Base-by-base conservation (phyloP, 1,284 basidiomycete genomes). In the Wolfiporia cocos region DNA sequence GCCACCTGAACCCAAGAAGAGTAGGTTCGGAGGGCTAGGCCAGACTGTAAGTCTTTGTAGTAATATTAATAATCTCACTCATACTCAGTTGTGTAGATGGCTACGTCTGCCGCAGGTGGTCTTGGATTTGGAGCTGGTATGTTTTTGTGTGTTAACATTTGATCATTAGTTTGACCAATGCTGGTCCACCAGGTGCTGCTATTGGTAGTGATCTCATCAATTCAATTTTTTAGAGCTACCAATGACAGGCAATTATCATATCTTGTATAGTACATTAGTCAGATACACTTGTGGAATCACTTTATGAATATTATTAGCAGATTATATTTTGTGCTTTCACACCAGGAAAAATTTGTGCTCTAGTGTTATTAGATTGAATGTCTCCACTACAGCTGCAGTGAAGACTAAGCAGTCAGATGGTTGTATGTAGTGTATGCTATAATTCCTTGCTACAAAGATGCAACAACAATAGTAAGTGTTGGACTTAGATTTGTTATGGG, bases 41-140 rank as follows among this genome's bases (percentile, higher is more conserved):
- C 70, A 70, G 49, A 77, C 77, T 18, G 81, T 84, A 50, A 49
- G 54, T 52, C n/a, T 11, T 29, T 58, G 36, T 26, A 21, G 23
- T 34, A 23, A 17, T 21, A 6, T 31, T 6, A 40, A 12, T 9
- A 20, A 18, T 30, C 14, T 17, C 11, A 37, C 10, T n/a, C 10
- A 20, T 19, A 10, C 18, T 11, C 14, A n/a, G 3, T 18, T 32
- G 22, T 40, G 11, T 15, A 80, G 79, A 71, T 85, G 67, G 81
- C 80, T 3, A 69, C 74, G 36, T 74, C 78, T 35, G 82, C 83
- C 31, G 83, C 72, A 3, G 81, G 82, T 34, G 84, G 84, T 57
- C 73, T 78, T 40, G 83, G 83, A 7, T 85, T 86, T 49, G 82
- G 83, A 50, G 81, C 76, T 40, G 74, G 74, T 72, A 32, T 35